These are phyloP conservation scores for Mycogone perniciosa DNA, from an alignment of 2,329 filamentous ascomycete genomes.

Conservation along the genomic window DNA sequence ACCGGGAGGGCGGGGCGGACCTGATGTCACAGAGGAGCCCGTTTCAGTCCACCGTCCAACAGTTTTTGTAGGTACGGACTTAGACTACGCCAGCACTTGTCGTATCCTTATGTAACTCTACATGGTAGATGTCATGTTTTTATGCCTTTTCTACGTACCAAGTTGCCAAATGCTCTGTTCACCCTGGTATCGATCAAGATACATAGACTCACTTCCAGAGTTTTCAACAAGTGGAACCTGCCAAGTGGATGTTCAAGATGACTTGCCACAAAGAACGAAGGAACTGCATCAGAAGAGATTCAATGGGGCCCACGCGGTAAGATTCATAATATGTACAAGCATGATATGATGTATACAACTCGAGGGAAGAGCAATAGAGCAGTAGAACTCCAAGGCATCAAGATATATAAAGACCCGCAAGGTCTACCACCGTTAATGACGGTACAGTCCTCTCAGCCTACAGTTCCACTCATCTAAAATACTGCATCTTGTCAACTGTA, in stretches of 20 bases:
- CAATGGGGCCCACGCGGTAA: conserved; percentile 5
- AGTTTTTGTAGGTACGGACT: background rate
- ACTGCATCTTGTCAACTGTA: background rate
- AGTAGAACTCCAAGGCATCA: background rate
- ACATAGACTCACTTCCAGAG: conserved; percentile 8
- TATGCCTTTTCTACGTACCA: no score
- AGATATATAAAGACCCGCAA: conserved; percentile 19
- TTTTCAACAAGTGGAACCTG: conserved; percentile 16
- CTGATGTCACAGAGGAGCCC: conserved; percentile 26
- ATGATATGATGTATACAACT: background rate
- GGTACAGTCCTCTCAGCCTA: conserved; percentile 23
- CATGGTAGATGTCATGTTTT: no score
- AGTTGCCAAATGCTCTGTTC: background rate
- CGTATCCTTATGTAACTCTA: no score
- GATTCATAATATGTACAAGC: conserved; percentile 2
- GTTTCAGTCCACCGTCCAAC: background rate
- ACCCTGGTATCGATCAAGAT: background rate
- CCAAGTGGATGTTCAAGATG: conserved; percentile 15
- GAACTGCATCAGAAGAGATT: conserved; percentile 7
- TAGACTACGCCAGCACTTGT: no score
- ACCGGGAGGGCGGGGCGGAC: conserved; percentile 13
- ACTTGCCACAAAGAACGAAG: conserved; percentile 2
- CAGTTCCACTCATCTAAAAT: conserved; percentile 13
- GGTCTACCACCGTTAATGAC: conserved; percentile 35
- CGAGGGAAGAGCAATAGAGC: background rate